These are phyloP conservation scores for Mycosphaerella arachidis DNA, from an alignment of 2,329 filamentous ascomycete genomes.

Conservation along the genomic window DNA sequence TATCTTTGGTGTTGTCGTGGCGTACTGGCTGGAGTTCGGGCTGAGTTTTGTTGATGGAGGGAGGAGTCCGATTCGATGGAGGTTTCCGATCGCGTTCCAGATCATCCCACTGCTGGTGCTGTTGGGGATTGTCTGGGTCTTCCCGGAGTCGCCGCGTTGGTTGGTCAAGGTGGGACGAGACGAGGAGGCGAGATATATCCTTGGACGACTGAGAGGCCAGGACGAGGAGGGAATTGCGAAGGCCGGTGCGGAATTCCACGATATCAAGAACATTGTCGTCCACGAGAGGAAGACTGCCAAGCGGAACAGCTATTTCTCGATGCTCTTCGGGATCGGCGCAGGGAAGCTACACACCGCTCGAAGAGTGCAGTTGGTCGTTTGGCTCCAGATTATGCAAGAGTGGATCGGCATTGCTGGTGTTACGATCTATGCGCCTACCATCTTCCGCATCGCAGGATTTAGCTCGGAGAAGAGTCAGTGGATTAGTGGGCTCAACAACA, in stretches of 20 bases:
- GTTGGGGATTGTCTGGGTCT: slow-evolving; percentile 54
- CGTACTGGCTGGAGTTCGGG: slow-evolving; percentile 39
- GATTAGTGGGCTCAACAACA: slow-evolving; percentile 40
- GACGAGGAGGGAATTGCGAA: slow-evolving; percentile 33
- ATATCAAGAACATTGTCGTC: slow-evolving; percentile 61
- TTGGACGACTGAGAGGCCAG: slow-evolving; percentile 58
- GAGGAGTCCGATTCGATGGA: slow-evolving; percentile 15
- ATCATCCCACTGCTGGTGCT: slow-evolving; percentile 53
- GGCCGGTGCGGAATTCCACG: slow-evolving; percentile 61
- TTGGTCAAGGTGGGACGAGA: slow-evolving; percentile 62
- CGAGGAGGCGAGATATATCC: slow-evolving; percentile 63
- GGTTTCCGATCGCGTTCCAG: slow-evolving; percentile 65
- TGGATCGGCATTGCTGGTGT: slow-evolving; percentile 33
- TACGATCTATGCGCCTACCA: slow-evolving; percentile 36
- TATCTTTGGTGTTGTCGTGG: slow-evolving; percentile 58
- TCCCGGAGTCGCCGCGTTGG: slow-evolving; percentile 64
- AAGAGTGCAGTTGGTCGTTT: slow-evolving; percentile 37
- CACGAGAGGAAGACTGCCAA: slow-evolving; percentile 47
- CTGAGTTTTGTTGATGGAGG: slow-evolving; percentile 22
- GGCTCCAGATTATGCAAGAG: slow-evolving; percentile 40
- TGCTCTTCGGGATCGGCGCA: slow-evolving; percentile 31
- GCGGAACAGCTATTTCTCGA: slow-evolving; percentile 30
- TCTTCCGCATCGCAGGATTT: slow-evolving; percentile 34
- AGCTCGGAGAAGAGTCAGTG: slow-evolving; percentile 37
- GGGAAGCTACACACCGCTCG: slow-evolving; percentile 34